phyloP scores from a whole-genome alignment of 345 rosid species.

The Ceriops zippeliana region DNA sequence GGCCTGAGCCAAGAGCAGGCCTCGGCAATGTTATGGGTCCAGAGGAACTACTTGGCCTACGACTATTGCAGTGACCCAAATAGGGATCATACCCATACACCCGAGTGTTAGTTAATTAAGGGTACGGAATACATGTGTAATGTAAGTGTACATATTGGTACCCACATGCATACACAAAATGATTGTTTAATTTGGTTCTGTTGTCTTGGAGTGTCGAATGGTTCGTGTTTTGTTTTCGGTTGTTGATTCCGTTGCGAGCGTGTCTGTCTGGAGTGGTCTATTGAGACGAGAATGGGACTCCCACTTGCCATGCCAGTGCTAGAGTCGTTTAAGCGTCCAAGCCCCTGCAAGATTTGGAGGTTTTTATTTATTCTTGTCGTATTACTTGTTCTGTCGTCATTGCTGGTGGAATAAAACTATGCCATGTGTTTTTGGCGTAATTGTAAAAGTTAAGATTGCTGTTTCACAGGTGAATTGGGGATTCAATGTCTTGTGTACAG shows the following conservation, averaged over 20 bases:
- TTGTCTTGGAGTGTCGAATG: too few species aligned
- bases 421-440: background rate
- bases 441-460: background rate
- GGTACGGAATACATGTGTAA: background rate
- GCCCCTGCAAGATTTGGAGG: conserved; percentile 3
- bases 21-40: conserved; percentile 65
- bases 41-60: conserved; percentile 66
- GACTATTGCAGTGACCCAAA: conserved; percentile 77
- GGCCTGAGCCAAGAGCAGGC: conserved; percentile 63
- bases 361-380: conserved; percentile 3
- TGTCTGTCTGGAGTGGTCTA: conserved; percentile 17
- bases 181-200: too few species aligned
- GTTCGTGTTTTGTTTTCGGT: background rate
- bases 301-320: conserved; percentile 22
- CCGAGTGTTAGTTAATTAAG: conserved; percentile 59
- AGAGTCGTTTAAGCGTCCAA: conserved; percentile 44
- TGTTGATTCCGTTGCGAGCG: background rate
- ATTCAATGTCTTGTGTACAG: background rate
- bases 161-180: too few species aligned
- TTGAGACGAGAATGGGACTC: conserved; percentile 38
- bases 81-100: conserved; percentile 70
- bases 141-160: background rate
- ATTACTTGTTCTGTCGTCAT: background rate
- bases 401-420: background rate
- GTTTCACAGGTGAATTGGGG: too few species aligned